Conservation (phyloP, 345 rosid species). For the Leavenworthia alabamica region DNA sequence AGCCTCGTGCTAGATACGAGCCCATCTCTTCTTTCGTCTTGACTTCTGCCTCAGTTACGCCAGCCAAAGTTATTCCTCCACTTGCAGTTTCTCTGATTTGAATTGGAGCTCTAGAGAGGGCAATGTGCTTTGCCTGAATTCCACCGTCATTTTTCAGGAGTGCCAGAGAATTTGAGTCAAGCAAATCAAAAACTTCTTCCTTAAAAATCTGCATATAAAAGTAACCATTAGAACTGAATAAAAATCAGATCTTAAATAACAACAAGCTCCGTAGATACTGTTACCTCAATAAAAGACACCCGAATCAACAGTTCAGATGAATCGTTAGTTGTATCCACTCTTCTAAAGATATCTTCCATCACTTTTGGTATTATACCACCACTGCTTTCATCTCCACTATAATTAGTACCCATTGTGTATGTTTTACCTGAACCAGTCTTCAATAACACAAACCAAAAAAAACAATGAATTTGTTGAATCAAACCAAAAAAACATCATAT, state of each 20-base stretch:
- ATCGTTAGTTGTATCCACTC: slow-evolving; percentile 42
- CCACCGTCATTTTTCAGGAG: slow-evolving; percentile 44
- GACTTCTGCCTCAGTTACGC: slow-evolving; percentile 90
- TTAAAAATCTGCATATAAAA: slow-evolving; percentile 62
- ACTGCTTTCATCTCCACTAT: slow-evolving; percentile 51
- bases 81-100: slow-evolving; percentile 87
- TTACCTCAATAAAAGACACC: slow-evolving; percentile 96
- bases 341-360: slow-evolving; percentile 64
- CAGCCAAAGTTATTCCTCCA: slow-evolving; percentile 95
- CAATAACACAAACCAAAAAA: slow-evolving; percentile 1
- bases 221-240: background rate
- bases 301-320: slow-evolving; percentile 62
- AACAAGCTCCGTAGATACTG: background rate
- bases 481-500: background rate
- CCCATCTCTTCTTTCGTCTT: slow-evolving; percentile 87
- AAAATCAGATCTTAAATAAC: background rate
- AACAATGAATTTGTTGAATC: background rate
- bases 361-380: slow-evolving; percentile 75
- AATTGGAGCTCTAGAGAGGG: slow-evolving; percentile 63
- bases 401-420: slow-evolving; percentile 92
- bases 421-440: slow-evolving; percentile 97
- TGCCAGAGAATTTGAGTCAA: slow-evolving; percentile 49
- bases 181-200: slow-evolving; percentile 91
- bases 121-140: slow-evolving; percentile 34
- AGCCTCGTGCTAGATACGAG: slow-evolving; percentile 62